These are phyloP conservation scores for Brassica hybrid DNA, from an alignment of 441 rosid genomes.

Conservation along the genomic window DNA sequence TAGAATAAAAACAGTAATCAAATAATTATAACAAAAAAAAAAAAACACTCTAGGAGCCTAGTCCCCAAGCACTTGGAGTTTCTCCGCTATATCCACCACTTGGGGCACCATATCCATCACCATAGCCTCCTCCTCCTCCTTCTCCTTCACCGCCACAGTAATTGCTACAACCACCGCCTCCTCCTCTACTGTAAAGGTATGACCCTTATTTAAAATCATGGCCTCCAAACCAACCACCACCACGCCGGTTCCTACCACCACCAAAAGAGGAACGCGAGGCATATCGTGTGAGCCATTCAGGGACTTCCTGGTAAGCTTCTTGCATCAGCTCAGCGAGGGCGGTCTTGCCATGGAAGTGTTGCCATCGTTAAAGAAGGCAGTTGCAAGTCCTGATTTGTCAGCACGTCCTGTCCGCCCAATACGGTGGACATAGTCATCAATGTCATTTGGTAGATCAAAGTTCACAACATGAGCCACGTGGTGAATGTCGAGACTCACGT, in stretches of 20 bases:
- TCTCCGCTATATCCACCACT: slow-evolving; percentile 55
- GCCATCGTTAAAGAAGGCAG: no score
- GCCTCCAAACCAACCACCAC: slow-evolving; percentile 77
- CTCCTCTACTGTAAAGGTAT: slow-evolving; percentile 35
- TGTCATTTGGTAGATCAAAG: no score
- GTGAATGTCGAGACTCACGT: no score
- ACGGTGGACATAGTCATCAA: no score
- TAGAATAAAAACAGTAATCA: slow-evolving; percentile 24
- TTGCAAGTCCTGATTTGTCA: no score
- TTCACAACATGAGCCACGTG: no score
- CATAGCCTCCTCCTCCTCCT: slow-evolving; percentile 41
- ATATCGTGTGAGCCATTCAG: slow-evolving; percentile 66
- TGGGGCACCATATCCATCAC: not conserved
- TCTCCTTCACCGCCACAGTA: slow-evolving; percentile 26
- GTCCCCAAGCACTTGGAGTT: slow-evolving; percentile 84
- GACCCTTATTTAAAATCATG: slow-evolving; percentile 65
- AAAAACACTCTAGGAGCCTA: slow-evolving; percentile 41
- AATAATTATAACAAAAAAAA: slow-evolving; percentile 10
- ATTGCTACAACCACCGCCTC: slow-evolving; percentile 45
- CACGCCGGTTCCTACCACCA: slow-evolving; percentile 63
- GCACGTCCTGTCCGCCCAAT: no score
- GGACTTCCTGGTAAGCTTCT: no score
- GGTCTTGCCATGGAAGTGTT: no score
- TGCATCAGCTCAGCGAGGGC: no score
- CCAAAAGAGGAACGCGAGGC: slow-evolving; percentile 66